These are phyloP conservation scores for Globisporangium barbulae DNA, from an alignment of 352 stramenopile species.

Conservation along the genomic window DNA sequence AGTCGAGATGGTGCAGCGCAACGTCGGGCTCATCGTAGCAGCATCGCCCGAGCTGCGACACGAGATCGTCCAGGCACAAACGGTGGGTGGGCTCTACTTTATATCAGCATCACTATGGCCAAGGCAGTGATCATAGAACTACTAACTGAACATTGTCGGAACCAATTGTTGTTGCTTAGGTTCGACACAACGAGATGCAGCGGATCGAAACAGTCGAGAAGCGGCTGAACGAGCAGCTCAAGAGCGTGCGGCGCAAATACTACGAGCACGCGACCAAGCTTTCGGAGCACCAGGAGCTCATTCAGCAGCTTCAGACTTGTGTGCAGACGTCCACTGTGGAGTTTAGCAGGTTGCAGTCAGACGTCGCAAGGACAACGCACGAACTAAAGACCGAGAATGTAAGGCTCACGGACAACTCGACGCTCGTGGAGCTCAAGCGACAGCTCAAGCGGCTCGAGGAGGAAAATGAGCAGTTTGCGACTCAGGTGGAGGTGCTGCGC, in stretches of 20 bases:
- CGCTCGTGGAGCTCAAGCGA: constrained; percentile 35
- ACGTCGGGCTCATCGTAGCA: constrained; percentile 20
- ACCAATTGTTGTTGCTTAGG: constrained; percentile 6
- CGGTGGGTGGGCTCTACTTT: constrained; percentile 9
- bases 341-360: constrained; percentile 22
- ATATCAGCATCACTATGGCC: background rate
- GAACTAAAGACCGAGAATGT: constrained; percentile 25
- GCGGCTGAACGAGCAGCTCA: constrained; percentile 29
- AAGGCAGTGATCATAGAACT: background rate
- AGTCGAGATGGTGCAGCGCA: constrained; percentile 26
- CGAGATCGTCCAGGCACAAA: constrained; percentile 24
- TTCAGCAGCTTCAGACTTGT: constrained; percentile 18
- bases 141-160: background rate
- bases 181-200: constrained; percentile 17
- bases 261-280: constrained; percentile 26
- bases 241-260: constrained; percentile 25
- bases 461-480: constrained; percentile 38
- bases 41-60: constrained; percentile 11
- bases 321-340: constrained; percentile 19
- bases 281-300: constrained; percentile 7
- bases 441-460: constrained; percentile 36
- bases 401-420: constrained; percentile 33
- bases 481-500: constrained; percentile 38
- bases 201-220: constrained; percentile 35
- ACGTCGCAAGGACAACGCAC: constrained; percentile 6